Evolutionary conservation across 2,329 filamentous ascomycete genomes (phyloP).

Genomic region (Aureobasidium zeae): DNA sequence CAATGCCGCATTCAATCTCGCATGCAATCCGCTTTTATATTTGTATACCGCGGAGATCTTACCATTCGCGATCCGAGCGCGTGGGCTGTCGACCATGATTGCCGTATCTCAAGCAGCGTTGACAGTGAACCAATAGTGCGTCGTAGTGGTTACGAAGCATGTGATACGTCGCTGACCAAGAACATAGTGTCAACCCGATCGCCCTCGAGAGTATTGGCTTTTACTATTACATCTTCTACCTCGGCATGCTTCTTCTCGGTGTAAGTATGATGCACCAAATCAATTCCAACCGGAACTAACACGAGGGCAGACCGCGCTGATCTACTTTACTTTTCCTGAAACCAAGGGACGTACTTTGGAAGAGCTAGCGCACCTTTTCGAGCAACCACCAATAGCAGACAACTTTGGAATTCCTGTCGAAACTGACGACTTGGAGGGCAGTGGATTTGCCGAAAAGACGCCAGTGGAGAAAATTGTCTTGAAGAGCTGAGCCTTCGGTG

Average conservation of each 20-base stretch:
- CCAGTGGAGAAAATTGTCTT: too few relatives aligned
- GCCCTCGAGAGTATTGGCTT: constrained; percentile 1
- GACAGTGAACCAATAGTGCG: background rate
- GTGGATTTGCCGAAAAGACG: too few relatives aligned
- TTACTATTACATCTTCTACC: constrained; percentile 1
- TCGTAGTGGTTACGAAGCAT: too few relatives aligned
- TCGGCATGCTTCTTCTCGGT: background rate
- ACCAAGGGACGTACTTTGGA: background rate
- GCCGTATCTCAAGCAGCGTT: background rate
- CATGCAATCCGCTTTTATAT: constrained; percentile 28
- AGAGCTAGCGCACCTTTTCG: background rate
- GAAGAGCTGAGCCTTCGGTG: too few relatives aligned
- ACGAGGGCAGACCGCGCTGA: background rate
- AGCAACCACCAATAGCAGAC: too few relatives aligned
- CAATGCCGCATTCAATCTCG: constrained; percentile 35
- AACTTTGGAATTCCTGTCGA: too few relatives aligned
- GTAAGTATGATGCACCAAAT: background rate
- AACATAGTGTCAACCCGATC: constrained; percentile 3
- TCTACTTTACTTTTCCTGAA: background rate
- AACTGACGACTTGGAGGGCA: too few relatives aligned
- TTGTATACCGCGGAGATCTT: constrained; percentile 30
- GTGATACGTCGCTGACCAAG: too few relatives aligned
- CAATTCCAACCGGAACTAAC: background rate
- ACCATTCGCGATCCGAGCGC: constrained; percentile 25
- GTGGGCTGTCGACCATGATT: constrained; percentile 21